Percentiles rank a stretch among this genome's conserved stretches.
These are phyloP conservation scores for Pestalotiopsis sp. DNA, from an alignment of 2,329 filamentous ascomycete genomes.

Conservation along the genomic window DNA sequence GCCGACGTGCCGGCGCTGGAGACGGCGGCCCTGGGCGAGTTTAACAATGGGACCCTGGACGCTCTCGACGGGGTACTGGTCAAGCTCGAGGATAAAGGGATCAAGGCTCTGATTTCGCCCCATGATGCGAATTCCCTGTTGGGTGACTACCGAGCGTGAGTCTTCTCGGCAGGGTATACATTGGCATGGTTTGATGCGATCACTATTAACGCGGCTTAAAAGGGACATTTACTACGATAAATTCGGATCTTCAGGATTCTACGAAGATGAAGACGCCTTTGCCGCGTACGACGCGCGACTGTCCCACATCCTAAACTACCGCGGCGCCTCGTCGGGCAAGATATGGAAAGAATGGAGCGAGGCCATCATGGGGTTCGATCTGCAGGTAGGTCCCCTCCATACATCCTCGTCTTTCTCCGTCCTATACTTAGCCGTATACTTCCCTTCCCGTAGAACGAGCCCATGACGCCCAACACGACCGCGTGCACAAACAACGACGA, in stretches of 20 bases:
- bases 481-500: slow-evolving; percentile 23
- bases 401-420: not conserved
- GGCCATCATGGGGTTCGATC: slow-evolving; percentile 33
- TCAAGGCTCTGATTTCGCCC: slow-evolving; percentile 32
- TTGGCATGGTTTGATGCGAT: too few species aligned
- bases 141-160: slow-evolving; percentile 10
- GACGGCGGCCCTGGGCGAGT: slow-evolving; percentile 22
- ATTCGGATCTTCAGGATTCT: slow-evolving; percentile 27
- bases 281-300: slow-evolving; percentile 30
- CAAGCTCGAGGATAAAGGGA: slow-evolving; percentile 27
- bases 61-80: slow-evolving; percentile 28
- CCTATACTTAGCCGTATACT: not conserved
- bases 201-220: not conserved
- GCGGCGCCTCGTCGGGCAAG: slow-evolving; percentile 28
- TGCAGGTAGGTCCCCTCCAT: slow-evolving; percentile 21
- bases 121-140: slow-evolving; percentile 28
- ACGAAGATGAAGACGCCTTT: slow-evolving; percentile 28
- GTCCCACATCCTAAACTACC: slow-evolving; percentile 30
- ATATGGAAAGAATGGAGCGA: slow-evolving; percentile 32
- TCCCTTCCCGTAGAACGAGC: slow-evolving; percentile 30
- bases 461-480: slow-evolving; percentile 24
- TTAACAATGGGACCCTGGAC: slow-evolving; percentile 26
- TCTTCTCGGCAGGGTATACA: too few species aligned
- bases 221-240: slow-evolving; percentile 20
- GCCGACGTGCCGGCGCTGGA: slow-evolving; percentile 22